A percentile compares a stretch with the other conserved stretches of the same genome.
Conservation (phyloP, 257 asterid species). For the Solanum corneliomulleri region DNA sequence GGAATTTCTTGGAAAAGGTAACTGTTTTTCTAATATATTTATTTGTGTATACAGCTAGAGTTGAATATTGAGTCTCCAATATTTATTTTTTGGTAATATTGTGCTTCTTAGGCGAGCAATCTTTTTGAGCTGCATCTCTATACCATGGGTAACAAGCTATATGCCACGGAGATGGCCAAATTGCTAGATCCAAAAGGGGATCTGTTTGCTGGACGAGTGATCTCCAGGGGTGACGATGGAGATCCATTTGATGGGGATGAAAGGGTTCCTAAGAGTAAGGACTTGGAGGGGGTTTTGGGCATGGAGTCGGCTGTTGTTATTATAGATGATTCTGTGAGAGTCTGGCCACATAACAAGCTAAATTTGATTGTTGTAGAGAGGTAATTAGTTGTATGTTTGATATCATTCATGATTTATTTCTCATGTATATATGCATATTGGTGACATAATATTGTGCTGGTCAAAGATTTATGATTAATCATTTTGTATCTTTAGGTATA, state of each 20-base stretch:
- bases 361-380: slow-evolving; percentile 91
- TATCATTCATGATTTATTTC: background rate
- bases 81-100: background rate
- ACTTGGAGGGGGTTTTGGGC: slow-evolving; percentile 93
- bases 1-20: slow-evolving; percentile 98
- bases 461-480: background rate
- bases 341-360: slow-evolving; percentile 88
- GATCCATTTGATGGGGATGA: slow-evolving; percentile 80
- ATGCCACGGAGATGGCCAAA: slow-evolving; percentile 99
- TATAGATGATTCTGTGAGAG: slow-evolving; percentile 86
- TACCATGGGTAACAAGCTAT: slow-evolving; percentile 96
- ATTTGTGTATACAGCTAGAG: background rate
- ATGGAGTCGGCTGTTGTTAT: slow-evolving; percentile 90
- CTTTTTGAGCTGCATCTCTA: slow-evolving; percentile 82
- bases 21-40: background rate
- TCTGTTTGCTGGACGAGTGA: slow-evolving; percentile 88
- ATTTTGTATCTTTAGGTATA: slow-evolving; percentile 45
- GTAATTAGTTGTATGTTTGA: slow-evolving; percentile 27
- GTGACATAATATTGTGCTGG: background rate
- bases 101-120: slow-evolving; percentile 63
- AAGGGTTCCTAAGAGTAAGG: slow-evolving; percentile 79
- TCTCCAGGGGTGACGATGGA: slow-evolving; percentile 88
- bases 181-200: slow-evolving; percentile 96
- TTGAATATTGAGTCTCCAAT: background rate
- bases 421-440: background rate